These are phyloP conservation scores for Malus hybrid DNA, from an alignment of 331 rosid genomes.

Conservation along the genomic window DNA sequence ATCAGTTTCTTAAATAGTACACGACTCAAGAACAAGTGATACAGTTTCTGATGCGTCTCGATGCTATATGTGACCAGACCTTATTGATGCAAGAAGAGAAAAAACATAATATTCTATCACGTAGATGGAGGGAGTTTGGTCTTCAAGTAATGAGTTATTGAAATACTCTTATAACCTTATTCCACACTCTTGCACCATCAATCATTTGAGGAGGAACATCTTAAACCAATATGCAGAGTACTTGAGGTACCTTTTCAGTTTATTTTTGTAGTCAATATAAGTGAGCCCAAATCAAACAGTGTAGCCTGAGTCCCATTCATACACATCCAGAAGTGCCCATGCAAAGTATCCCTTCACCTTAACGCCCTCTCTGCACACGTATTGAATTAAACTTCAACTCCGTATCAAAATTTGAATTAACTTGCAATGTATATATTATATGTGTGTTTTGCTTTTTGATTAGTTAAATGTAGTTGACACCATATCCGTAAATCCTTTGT, in stretches of 20 bases:
- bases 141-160: no score
- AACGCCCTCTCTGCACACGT: conserved; percentile 10
- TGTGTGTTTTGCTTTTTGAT: neutral
- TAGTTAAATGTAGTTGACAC: no score
- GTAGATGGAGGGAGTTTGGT: no score
- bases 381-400: neutral
- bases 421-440: neutral
- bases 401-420: no score
- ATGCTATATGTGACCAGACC: no score
- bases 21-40: no score
- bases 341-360: neutral
- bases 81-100: no score
- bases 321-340: conserved; percentile 33
- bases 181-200: neutral
- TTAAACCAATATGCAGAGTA: conserved; percentile 38
- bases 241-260: conserved; percentile 21
- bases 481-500: neutral
- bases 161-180: no score
- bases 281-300: conserved; percentile 15
- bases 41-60: no score
- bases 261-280: conserved; percentile 18
- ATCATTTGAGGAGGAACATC: conserved; percentile 27
- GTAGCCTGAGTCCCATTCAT: conserved; percentile 38
- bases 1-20: no score
- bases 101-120: no score